Percentiles rank a stretch among this genome's conserved stretches.
These are phyloP conservation scores for Metschnikowia rubicola DNA, from an alignment of 805 yeast species.

Conservation along the genomic window DNA sequence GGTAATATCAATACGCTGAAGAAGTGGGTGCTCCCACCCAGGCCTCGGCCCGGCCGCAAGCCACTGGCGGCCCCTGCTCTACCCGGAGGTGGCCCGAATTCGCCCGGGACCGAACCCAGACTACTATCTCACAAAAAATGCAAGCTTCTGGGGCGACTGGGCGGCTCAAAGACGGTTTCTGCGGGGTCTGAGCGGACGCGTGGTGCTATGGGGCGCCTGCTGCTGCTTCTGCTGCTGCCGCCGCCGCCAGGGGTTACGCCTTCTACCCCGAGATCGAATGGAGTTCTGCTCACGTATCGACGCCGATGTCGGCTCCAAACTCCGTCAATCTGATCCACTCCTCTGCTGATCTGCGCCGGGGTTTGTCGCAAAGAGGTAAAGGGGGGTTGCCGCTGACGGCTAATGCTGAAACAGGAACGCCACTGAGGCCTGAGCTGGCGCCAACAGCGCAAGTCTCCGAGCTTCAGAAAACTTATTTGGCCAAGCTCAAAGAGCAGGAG, in stretches of 20 bases:
- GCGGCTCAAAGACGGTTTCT: neutral
- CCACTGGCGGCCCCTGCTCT: neutral
- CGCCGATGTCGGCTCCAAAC: neutral
- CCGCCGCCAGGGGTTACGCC: neutral
- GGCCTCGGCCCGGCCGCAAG: slow-evolving; percentile 72
- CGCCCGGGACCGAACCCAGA: slow-evolving; percentile 3
- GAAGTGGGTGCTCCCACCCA: slow-evolving; percentile 81
- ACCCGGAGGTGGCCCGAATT: slow-evolving; percentile 24
- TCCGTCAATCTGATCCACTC: neutral
- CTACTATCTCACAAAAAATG: slow-evolving; percentile 1
- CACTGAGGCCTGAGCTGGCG: neutral
- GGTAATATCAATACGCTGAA: slow-evolving; percentile 56
- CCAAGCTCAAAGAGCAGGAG: slow-evolving; percentile 42
- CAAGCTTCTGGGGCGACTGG: neutral
- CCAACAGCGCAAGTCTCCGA: slow-evolving; percentile 16
- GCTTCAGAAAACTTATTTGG: slow-evolving; percentile 31
- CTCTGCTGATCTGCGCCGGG: neutral
- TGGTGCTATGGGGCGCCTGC: neutral
- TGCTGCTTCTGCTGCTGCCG: neutral
- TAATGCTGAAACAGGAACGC: neutral
- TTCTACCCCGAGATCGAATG: neutral
- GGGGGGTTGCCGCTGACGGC: neutral
- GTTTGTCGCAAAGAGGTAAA: neutral
- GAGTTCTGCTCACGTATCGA: neutral
- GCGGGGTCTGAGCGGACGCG: neutral